phyloP scores from a whole-genome alignment of 1,139 yeast species.

The Candida glucosophila region DNA sequence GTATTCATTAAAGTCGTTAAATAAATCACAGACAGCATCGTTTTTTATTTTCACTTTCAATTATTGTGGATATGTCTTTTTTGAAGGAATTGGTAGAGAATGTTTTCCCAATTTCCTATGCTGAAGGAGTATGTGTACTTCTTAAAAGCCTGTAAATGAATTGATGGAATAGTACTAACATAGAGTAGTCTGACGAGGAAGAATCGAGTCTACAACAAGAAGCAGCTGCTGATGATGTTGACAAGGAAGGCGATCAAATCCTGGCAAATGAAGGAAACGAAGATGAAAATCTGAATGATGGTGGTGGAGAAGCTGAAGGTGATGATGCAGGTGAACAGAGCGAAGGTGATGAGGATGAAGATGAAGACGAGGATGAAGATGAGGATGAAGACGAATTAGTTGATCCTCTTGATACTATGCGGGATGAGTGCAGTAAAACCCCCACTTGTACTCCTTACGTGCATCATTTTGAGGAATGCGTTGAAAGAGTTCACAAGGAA shows the following conservation, averaged over 20 bases:
- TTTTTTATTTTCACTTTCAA: too few species aligned
- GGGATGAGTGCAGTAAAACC: slow-evolving; percentile 59
- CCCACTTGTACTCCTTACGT: slow-evolving; percentile 64
- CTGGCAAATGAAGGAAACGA: slow-evolving; percentile 13
- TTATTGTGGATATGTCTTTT: slow-evolving; percentile 35
- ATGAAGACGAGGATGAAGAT: slow-evolving; percentile 66
- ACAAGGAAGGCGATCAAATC: slow-evolving; percentile 12
- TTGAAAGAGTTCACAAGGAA: slow-evolving; percentile 86
- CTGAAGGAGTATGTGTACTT: slow-evolving; percentile 56
- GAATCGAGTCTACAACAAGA: slow-evolving; percentile 2
- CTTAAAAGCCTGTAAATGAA: not conserved
- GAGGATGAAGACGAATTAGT: slow-evolving; percentile 69
- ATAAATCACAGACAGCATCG: too few species aligned
- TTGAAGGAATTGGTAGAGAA: slow-evolving; percentile 76
- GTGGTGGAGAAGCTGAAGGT: slow-evolving; percentile 35
- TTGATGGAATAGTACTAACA: slow-evolving; percentile 1
- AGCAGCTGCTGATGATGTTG: slow-evolving; percentile 7
- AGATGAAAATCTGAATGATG: slow-evolving; percentile 20
- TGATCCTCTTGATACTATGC: slow-evolving; percentile 63
- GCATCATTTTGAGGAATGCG: slow-evolving; percentile 93
- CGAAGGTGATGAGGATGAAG: slow-evolving; percentile 60
- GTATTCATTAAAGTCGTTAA: too few species aligned
- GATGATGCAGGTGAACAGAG: slow-evolving; percentile 44
- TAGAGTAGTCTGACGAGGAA: not conserved
- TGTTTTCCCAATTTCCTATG: slow-evolving; percentile 77